These are phyloP conservation scores for Phytophthora megakarya DNA, from an alignment of 352 stramenopile species.

Conservation along the genomic window DNA sequence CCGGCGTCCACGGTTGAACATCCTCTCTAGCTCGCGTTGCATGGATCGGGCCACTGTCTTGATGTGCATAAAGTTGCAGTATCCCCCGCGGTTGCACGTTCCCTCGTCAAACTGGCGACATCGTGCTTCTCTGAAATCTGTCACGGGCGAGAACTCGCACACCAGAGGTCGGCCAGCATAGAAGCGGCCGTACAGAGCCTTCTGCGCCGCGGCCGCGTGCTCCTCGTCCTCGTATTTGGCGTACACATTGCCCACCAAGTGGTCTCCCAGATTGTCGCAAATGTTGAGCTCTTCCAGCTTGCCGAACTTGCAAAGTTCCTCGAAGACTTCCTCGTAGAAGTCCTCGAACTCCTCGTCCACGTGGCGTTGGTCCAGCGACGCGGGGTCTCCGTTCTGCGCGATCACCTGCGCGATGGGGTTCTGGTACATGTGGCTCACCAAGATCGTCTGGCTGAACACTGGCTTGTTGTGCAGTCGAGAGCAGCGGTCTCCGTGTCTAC, in stretches of 20 bases:
- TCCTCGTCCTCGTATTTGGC: constrained; percentile 99
- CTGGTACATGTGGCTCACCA: constrained; percentile 99
- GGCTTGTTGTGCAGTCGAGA: constrained; percentile 98
- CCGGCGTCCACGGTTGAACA: constrained; percentile 73
- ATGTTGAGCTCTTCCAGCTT: constrained; percentile 98
- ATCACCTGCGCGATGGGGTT: constrained; percentile 94
- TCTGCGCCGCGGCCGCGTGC: constrained; percentile 95
- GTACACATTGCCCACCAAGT: constrained; percentile 99
- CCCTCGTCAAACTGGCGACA: constrained; percentile 99
- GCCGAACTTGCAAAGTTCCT: constrained; percentile 99
- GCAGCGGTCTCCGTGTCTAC: constrained; percentile 98
- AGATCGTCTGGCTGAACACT: constrained; percentile 98
- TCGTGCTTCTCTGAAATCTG: constrained; percentile 97
- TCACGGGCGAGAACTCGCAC: constrained; percentile 98
- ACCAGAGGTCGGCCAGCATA: constrained; percentile 96
- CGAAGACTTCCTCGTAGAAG: constrained; percentile 97
- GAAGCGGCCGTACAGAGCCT: constrained; percentile 96
- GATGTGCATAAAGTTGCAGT: constrained; percentile 99
- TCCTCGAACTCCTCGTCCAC: constrained; percentile 97
- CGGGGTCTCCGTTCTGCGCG: constrained; percentile 85
- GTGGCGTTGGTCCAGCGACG: constrained; percentile 85
- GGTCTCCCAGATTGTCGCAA: constrained; percentile 99
- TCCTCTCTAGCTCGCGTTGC: constrained; percentile 82
- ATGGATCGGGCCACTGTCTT: constrained; percentile 88
- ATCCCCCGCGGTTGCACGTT: constrained; percentile 96